These are phyloP conservation scores for Singerocomus rubriflavus DNA, from an alignment of 1,284 basidiomycete species.

Conservation along the genomic window DNA sequence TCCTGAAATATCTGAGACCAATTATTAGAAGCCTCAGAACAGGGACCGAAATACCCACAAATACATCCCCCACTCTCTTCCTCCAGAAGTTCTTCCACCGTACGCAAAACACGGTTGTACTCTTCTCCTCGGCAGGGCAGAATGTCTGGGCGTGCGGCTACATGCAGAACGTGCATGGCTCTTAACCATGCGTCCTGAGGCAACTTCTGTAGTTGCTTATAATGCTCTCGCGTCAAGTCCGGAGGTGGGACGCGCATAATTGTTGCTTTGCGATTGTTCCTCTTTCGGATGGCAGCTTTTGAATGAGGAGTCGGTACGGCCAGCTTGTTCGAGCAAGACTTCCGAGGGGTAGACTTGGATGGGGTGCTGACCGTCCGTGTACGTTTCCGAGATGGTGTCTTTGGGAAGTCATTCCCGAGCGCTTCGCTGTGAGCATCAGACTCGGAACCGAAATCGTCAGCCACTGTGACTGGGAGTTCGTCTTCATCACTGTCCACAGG, in stretches of 20 bases:
- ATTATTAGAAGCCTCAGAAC: not conserved
- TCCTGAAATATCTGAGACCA: constrained; percentile 83
- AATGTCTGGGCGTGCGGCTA: constrained; percentile 87
- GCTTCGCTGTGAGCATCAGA: constrained; percentile 5
- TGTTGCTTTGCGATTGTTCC: constrained; percentile 34
- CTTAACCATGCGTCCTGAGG: constrained; percentile 78
- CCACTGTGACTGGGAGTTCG: constrained; percentile 11
- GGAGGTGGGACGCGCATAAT: constrained; percentile 38
- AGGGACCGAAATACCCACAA: constrained; percentile 55
- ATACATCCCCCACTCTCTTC: constrained; percentile 94
- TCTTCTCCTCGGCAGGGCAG: constrained; percentile 91
- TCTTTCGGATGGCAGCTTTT: constrained; percentile 51
- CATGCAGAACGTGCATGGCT: constrained; percentile 88
- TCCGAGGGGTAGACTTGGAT: constrained; percentile 32
- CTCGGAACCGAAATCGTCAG: constrained; percentile 8
- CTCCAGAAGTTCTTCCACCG: constrained; percentile 84
- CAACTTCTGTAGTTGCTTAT: constrained; percentile 42
- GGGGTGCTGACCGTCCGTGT: constrained; percentile 30
- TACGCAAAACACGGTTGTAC: constrained; percentile 73
- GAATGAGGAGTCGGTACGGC: constrained; percentile 68
- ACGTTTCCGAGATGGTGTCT: constrained; percentile 41
- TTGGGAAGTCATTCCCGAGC: constrained; percentile 20
- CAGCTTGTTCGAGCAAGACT: constrained; percentile 29
- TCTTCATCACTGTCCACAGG: constrained; percentile 9
- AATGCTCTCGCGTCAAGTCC: constrained; percentile 35